Conservation (phyloP, 805 yeast genomes). For the Priceomyces castillae region DNA sequence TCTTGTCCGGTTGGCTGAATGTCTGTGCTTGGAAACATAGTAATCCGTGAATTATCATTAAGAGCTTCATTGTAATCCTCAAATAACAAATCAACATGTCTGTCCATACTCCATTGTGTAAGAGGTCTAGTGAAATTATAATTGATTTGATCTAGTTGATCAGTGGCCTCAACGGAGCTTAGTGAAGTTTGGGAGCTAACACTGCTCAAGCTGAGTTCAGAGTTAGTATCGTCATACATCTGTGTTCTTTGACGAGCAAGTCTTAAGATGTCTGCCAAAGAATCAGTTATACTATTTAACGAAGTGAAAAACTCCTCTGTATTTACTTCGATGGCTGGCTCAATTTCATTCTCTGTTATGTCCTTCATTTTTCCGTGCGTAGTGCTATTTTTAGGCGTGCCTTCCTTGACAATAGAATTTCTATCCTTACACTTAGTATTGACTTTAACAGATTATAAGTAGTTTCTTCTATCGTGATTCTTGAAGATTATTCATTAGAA, state of each 20-base stretch:
- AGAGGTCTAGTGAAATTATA: constrained; percentile 2
- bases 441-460: too few species aligned
- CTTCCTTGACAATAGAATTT: too few species aligned
- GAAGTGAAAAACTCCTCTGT: background rate
- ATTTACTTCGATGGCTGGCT: background rate
- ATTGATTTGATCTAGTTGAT: background rate
- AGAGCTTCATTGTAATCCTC: constrained; percentile 31
- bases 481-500: background rate
- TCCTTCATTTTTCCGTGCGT: background rate
- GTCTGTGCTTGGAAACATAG: constrained; percentile 41
- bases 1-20: constrained; percentile 38
- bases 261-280: background rate
- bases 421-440: too few species aligned
- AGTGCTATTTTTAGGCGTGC: background rate
- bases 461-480: too few species aligned
- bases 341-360: background rate
- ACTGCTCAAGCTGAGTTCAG: background rate
- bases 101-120: constrained; percentile 5
- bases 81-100: constrained; percentile 20
- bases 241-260: background rate
- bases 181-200: background rate
- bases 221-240: background rate
- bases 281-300: background rate
- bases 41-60: constrained; percentile 21
- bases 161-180: constrained; percentile 1